These are phyloP conservation scores for Eimeria nieschulzi DNA, from an alignment of 169 alveolate species.

Conservation along the genomic window DNA sequence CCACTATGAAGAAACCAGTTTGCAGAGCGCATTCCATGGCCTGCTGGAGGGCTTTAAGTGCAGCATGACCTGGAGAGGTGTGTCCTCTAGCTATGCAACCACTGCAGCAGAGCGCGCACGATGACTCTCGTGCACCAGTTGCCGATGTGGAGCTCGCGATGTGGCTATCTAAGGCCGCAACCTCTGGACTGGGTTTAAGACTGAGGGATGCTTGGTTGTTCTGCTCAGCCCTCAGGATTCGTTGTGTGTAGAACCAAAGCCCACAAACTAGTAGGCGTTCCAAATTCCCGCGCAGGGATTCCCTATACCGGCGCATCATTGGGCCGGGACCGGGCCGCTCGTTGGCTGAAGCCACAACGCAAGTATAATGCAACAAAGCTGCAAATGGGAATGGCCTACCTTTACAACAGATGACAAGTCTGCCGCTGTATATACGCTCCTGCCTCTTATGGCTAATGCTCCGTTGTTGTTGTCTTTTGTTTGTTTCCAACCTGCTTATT, in stretches of 20 bases:
- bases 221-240: too few relatives aligned
- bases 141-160: neutral
- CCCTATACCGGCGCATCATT: neutral
- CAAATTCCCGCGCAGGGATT: conserved; percentile 16
- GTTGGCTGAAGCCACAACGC: neutral
- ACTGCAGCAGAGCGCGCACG: neutral
- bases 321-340: conserved; percentile 30
- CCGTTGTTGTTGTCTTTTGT: too few relatives aligned
- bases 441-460: too few relatives aligned
- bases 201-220: too few relatives aligned
- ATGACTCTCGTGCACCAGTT: neutral
- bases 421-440: too few relatives aligned
- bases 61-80: neutral
- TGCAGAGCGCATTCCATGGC: conserved; percentile 22
- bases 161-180: neutral
- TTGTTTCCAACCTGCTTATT: too few relatives aligned
- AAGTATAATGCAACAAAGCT: too few relatives aligned
- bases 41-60: conserved; percentile 14
- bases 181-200: neutral
- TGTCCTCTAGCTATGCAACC: neutral
- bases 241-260: neutral
- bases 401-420: too few relatives aligned
- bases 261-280: neutral
- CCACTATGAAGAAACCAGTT: neutral
- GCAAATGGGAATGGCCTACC: too few relatives aligned